phyloP scores from a whole-genome alignment of 208 protist species.

The Leishmania guyanensis region DNA sequence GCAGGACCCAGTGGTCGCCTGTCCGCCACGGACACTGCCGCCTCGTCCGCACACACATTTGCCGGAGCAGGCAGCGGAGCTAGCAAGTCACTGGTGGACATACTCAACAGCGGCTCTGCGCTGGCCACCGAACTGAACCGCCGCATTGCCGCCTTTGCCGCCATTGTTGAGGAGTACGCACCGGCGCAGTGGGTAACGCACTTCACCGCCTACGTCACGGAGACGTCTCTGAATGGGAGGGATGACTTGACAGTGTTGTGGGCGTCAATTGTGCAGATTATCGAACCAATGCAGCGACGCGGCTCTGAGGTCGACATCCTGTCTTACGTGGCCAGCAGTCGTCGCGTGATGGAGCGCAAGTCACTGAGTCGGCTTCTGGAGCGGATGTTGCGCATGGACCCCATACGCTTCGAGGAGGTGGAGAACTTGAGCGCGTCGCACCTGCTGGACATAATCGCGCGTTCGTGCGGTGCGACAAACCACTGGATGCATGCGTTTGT shows the following conservation, averaged over 20 bases:
- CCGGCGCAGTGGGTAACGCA: conserved; percentile 58
- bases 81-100: conserved; percentile 22
- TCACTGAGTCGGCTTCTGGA: conserved; percentile 51
- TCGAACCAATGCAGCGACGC: conserved; percentile 47
- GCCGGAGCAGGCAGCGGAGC: neutral
- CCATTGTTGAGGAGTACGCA: conserved; percentile 55
- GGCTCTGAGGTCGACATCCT: conserved; percentile 47
- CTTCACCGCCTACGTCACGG: conserved; percentile 54
- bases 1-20: conserved; percentile 3
- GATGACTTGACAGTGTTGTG: conserved; percentile 65
- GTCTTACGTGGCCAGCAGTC: conserved; percentile 68
- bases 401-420: conserved; percentile 54
- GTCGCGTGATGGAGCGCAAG: conserved; percentile 69
- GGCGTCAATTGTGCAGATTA: conserved; percentile 50
- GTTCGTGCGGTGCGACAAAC: conserved; percentile 43
- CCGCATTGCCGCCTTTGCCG: conserved; percentile 59
- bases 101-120: conserved; percentile 44
- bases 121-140: conserved; percentile 44
- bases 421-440: conserved; percentile 52
- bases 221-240: conserved; percentile 33
- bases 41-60: conserved; percentile 6
- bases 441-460: conserved; percentile 54
- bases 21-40: neutral
- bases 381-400: conserved; percentile 49
- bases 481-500: conserved; percentile 68